phyloP scores from a whole-genome alignment of 768 basidiomycete genomes.

The Naganishia vaughanmartiniae region DNA sequence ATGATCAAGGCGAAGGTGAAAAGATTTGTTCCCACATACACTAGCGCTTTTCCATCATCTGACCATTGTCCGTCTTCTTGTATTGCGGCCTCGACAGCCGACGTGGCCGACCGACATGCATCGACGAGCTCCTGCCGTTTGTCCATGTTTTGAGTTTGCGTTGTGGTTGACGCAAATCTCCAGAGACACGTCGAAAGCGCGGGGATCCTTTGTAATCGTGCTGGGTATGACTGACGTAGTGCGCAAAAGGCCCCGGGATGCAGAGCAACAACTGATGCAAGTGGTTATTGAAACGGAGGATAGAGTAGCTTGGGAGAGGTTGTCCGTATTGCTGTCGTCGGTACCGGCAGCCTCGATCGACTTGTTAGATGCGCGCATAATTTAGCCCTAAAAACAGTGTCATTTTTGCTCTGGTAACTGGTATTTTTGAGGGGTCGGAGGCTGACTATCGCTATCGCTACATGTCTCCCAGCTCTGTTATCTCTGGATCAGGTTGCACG shows the following conservation, averaged over 20 bases:
- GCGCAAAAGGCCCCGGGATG: background rate
- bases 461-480: no score
- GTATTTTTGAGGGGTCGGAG: no score
- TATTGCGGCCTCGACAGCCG: background rate
- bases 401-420: no score
- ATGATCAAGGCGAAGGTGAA: background rate
- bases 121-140: constrained; percentile 16
- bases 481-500: no score
- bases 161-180: background rate
- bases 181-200: background rate
- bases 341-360: no score
- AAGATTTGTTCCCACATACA: background rate
- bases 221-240: background rate
- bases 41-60: background rate
- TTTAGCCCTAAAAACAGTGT: no score
- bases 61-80: constrained; percentile 10
- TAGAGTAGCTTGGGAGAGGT: no score
- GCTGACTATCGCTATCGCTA: no score
- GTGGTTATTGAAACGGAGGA: background rate
- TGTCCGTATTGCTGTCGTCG: no score
- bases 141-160: constrained; percentile 7
- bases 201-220: background rate
- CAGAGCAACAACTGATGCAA: background rate
- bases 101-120: background rate
- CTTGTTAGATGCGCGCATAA: no score